Evolutionary conservation across 805 yeast genomes (phyloP).

Genomic region (Wickerhamomyces pijperi): DNA sequence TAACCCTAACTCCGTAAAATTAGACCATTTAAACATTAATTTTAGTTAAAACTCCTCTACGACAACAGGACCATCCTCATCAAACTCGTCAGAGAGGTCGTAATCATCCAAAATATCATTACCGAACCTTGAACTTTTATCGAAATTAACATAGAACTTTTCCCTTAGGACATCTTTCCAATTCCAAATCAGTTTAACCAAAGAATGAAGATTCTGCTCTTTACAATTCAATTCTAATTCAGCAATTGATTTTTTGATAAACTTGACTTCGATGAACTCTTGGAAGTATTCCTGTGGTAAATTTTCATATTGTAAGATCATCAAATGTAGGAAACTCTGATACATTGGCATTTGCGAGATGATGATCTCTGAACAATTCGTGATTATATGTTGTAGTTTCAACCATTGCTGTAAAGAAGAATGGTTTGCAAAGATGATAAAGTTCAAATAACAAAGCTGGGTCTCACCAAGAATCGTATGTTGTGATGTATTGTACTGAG

Average conservation of each 20-base stretch:
- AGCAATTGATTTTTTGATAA: slow-evolving; percentile 9
- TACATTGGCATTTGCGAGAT: slow-evolving; percentile 18
- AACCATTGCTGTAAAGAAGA: slow-evolving; percentile 61
- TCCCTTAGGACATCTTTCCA: not conserved
- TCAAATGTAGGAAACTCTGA: slow-evolving; percentile 19
- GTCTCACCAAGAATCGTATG: slow-evolving; percentile 37
- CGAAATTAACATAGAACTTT: no score
- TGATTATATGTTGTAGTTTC: slow-evolving; percentile 31
- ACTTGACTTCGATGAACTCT: slow-evolving; percentile 20
- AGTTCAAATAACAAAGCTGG: slow-evolving; percentile 37
- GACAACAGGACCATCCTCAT: slow-evolving; percentile 15
- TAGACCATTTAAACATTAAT: no score
- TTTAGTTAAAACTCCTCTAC: slow-evolving; percentile 9
- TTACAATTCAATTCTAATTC: slow-evolving; percentile 15
- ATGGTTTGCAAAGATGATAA: slow-evolving; percentile 47
- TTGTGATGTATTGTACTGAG: slow-evolving; percentile 19
- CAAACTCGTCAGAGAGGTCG: slow-evolving; percentile 5
- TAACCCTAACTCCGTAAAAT: no score
- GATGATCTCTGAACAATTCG: slow-evolving; percentile 24
- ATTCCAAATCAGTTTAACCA: slow-evolving; percentile 2
- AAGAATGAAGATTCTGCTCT: slow-evolving; percentile 7
- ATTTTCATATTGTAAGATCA: slow-evolving; percentile 26
- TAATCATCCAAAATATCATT: slow-evolving; percentile 1
- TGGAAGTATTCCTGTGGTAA: slow-evolving; percentile 32
- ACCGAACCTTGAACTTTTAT: slow-evolving; percentile 5